Percentiles rank a stretch among this genome's conserved stretches.
Conservation (phyloP, 78 protist species). For the Emiliania huxleyi region DNA sequence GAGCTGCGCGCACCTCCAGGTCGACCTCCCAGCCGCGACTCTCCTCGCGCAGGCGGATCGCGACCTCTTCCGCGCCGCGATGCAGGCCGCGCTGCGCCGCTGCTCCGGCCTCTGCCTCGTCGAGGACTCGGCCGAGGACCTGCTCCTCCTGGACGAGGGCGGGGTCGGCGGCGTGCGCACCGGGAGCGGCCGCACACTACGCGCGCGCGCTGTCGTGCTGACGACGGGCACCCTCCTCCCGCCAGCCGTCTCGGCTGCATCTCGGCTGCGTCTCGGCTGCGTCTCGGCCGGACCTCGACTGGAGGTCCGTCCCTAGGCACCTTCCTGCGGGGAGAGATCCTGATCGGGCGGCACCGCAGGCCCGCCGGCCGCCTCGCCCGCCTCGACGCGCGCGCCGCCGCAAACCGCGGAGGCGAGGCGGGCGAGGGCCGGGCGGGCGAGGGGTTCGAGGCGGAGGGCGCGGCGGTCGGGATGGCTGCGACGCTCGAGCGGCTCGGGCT, state of each 20-base stretch:
- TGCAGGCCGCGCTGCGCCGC: constrained; percentile 57
- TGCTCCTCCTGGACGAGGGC: constrained; percentile 33
- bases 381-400: background rate
- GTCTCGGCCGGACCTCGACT: too few species aligned
- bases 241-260: too few species aligned
- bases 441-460: constrained; percentile 19
- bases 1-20: too few species aligned
- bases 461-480: background rate
- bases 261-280: too few species aligned
- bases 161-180: constrained; percentile 25
- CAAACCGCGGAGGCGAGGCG: too few species aligned
- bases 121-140: constrained; percentile 78
- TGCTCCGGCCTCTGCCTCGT: constrained; percentile 50
- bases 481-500: constrained; percentile 57
- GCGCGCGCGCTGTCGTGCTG: constrained; percentile 55
- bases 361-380: background rate
- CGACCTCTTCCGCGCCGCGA: constrained; percentile 62
- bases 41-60: constrained; percentile 85
- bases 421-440: too few species aligned
- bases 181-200: background rate
- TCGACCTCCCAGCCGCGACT: too few species aligned
- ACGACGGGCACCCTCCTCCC: constrained; percentile 95
- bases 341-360: constrained; percentile 59
- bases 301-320: too few species aligned
- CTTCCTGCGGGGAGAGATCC: constrained; percentile 86